Evolutionary conservation across 495 filamentous ascomycete genomes (phyloP), one percentile per base, ranked within the genome.

Genomic region (Recurvomyces mirabilis): DNA sequence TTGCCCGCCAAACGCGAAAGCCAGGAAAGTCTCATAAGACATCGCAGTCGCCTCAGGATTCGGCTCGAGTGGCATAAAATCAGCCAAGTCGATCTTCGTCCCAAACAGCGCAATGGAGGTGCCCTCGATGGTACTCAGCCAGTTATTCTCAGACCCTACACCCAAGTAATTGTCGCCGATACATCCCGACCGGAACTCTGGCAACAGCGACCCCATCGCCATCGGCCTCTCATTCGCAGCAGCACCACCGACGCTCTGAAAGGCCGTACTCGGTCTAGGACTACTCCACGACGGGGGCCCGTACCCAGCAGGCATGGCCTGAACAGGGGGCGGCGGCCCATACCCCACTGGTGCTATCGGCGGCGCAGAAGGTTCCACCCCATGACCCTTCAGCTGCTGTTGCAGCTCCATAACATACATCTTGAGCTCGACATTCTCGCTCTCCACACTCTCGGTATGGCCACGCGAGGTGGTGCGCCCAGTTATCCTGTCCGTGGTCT

Each of bases 401-500:
- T 64, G 52, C 18, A 63, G 57, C 28, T 62, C 56, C n/a, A 40
- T 34, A 13, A 64, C 33, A 10, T 60, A 49, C 25, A 52, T 41
- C 31, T 53, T 49, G 23, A 66, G 49, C 31, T 30, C 49, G 26
- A 23, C 31, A 41, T 58, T 59, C 46, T 82, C 61, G 70, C 72
- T 65, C 56, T 82, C 77, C 43, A 82, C 63, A 11, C 41, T 51
- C 28, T 66, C 64, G 10, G 54, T 56, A 52, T 85, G 81, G 7
- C 87, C 86, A 41, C 87, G 74, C n/a, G 73, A 72, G 22, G 76
- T 77, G 12, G 87, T 82, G 43, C 82, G 77, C 20, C 82, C 82
- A n/a, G 84, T 88, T 51, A 91, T 85, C 22, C 82, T 75, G 60
- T 94, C 87, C 12, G 86, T 93, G 9, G 86, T 82, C 54, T 74